Percentiles rank a stretch among this genome's conserved stretches.
phyloP scores from a whole-genome alignment of 2,329 filamentous ascomycete species.

The Ilyonectria mors-panacis region DNA sequence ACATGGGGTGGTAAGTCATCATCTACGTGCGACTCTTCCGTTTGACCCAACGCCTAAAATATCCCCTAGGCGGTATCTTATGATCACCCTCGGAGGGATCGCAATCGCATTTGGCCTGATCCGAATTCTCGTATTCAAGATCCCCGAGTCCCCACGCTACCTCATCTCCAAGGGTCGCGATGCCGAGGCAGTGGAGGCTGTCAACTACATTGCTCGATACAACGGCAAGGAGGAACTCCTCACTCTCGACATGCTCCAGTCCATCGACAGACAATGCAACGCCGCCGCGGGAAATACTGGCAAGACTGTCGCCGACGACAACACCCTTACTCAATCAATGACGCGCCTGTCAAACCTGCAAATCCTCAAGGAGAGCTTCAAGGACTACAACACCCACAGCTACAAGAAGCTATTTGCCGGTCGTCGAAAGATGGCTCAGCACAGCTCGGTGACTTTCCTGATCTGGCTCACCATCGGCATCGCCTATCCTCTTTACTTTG shows the following conservation, averaged over 20 bases:
- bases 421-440: constrained; percentile 50
- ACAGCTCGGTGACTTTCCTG: constrained; percentile 55
- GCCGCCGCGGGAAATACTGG: too few relatives aligned
- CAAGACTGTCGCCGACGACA: constrained; percentile 1
- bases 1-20: constrained; percentile 59
- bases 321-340: neutral
- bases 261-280: constrained; percentile 30
- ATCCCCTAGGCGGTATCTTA: constrained; percentile 54
- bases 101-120: constrained; percentile 57
- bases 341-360: constrained; percentile 29
- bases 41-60: neutral
- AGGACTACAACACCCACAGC: constrained; percentile 44
- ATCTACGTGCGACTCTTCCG: neutral
- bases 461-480: constrained; percentile 63
- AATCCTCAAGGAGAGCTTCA: constrained; percentile 47
- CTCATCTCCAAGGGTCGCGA: constrained; percentile 60
- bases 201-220: constrained; percentile 60
- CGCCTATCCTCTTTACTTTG: constrained; percentile 63
- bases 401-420: constrained; percentile 53
- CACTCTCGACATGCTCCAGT: constrained; percentile 37
- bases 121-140: constrained; percentile 59
- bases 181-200: constrained; percentile 61
- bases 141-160: constrained; percentile 61
- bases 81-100: constrained; percentile 58
- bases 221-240: constrained; percentile 43